Evolutionary conservation across 306 rosid genomes (phyloP).

Genomic region (Cajanus cajan): DNA sequence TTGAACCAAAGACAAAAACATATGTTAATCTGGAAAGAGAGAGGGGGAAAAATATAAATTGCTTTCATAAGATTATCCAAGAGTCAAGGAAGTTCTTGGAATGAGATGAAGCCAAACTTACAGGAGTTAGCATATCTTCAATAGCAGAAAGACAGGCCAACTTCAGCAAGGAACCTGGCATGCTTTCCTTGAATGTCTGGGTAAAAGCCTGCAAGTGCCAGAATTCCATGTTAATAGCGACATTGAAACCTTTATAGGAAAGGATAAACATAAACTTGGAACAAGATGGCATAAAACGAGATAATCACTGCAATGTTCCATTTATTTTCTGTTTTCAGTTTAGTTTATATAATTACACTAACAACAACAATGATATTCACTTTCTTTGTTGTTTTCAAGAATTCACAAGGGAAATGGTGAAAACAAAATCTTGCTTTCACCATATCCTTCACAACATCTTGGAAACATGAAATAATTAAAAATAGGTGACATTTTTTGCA

Average conservation of each 20-base stretch:
- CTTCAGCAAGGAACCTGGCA: slow-evolving; percentile 64
- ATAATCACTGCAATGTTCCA: background rate
- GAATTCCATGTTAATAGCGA: slow-evolving; percentile 19
- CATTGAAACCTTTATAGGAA: slow-evolving; percentile 1
- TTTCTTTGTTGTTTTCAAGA: background rate
- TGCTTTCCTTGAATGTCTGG: slow-evolving; percentile 64
- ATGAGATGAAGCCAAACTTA: slow-evolving; percentile 44
- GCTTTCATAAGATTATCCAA: slow-evolving; percentile 12
- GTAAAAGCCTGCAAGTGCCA: slow-evolving; percentile 72
- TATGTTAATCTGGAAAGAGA: background rate
- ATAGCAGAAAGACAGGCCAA: slow-evolving; percentile 70
- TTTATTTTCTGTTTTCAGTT: background rate
- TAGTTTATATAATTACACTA: background rate
- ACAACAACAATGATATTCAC: background rate
- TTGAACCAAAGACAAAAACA: slow-evolving; percentile 21
- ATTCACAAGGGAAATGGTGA: background rate
- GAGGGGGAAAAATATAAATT: background rate
- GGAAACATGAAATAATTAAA: background rate
- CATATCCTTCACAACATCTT: background rate
- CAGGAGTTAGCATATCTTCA: slow-evolving; percentile 72
- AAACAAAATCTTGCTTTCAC: background rate
- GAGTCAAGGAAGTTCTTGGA: background rate
- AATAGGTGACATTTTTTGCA: background rate
- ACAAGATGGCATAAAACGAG: background rate
- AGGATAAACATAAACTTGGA: background rate